Conservation (phyloP, 192 early-diverging fungal species). For the Entophlyctis luteolus region DNA sequence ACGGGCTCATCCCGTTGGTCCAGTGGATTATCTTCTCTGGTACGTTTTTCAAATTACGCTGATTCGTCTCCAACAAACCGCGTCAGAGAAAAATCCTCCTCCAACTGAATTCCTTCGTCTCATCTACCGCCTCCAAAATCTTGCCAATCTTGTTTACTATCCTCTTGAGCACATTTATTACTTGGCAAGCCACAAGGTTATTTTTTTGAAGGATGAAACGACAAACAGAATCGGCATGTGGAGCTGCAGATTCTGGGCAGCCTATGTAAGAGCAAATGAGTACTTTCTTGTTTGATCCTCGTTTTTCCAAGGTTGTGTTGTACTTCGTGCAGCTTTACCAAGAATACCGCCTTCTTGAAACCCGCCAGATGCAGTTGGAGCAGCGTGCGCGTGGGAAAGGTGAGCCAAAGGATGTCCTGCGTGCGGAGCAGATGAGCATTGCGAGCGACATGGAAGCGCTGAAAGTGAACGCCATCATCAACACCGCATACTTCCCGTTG, state of each 20-base stretch:
- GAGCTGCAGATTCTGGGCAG: conserved; percentile 96
- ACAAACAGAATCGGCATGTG: conserved; percentile 81
- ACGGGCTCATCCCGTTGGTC: conserved; percentile 75
- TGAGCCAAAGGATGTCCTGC: conserved; percentile 13
- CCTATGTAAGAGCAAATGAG: conserved; percentile 58
- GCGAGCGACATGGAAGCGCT: conserved; percentile 65
- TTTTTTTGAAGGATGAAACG: conserved; percentile 67
- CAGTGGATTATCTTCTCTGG: conserved; percentile 68
- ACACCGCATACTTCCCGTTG: conserved; percentile 87
- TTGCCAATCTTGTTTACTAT: conserved; percentile 83
- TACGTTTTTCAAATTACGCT: no score
- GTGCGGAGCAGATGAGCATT: conserved; percentile 47
- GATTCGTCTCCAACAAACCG: no score
- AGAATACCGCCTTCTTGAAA: conserved; percentile 37
- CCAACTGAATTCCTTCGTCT: conserved; percentile 57
- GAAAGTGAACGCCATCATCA: conserved; percentile 74
- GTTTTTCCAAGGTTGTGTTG: conserved; percentile 44
- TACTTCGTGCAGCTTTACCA: conserved; percentile 82
- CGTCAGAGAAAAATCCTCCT: conserved; percentile 73
- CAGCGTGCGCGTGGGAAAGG: not conserved
- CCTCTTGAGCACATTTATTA: conserved; percentile 96
- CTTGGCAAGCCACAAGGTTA: conserved; percentile 80
- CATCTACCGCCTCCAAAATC: conserved; percentile 84
- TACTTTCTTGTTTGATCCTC: not conserved
- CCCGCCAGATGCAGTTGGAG: conserved; percentile 18